Evolutionary conservation across 2,329 filamentous ascomycete genomes (phyloP).

Genomic region (Fusarium mangiferae): DNA sequence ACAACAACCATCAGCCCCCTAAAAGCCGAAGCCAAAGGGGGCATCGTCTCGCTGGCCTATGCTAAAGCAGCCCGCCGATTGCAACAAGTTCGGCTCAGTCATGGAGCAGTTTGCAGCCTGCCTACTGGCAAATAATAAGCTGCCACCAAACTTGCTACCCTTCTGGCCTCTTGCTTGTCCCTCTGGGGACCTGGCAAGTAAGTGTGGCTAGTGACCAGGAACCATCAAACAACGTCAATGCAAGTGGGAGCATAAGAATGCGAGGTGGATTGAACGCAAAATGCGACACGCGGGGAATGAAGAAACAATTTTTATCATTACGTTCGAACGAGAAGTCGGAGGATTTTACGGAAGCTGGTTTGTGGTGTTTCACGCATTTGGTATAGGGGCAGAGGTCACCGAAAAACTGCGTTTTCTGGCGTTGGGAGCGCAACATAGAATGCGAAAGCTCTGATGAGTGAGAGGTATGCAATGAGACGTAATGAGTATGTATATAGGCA

Average conservation of each 20-base stretch:
- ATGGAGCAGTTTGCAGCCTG: not conserved
- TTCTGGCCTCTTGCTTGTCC: not conserved
- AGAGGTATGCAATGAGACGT: constrained; percentile 3
- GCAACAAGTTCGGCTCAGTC: not conserved
- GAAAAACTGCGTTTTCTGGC: constrained; percentile 31
- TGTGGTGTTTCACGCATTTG: constrained; percentile 2
- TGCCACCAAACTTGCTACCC: not conserved
- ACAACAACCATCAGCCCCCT: constrained; percentile 40
- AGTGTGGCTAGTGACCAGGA: not conserved
- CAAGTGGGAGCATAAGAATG: not conserved
- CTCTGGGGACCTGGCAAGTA: not conserved
- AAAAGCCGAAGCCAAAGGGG: constrained; percentile 8
- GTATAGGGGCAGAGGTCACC: constrained; percentile 9
- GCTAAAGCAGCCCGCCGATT: not conserved
- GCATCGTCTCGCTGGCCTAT: not conserved
- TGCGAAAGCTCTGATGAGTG: not conserved
- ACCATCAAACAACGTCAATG: not conserved
- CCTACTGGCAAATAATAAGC: not conserved
- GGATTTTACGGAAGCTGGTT: constrained; percentile 6
- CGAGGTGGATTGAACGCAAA: not conserved
- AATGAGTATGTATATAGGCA: constrained; percentile 20
- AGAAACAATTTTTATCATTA: not conserved
- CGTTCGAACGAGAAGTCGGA: not conserved
- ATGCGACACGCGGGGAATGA: not conserved
- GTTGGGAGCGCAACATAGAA: constrained; percentile 15